Percentiles rank a stretch among this genome's conserved stretches.
phyloP scores from a whole-genome alignment of 1,139 yeast genomes.

The Sugiyamaella sp. region DNA sequence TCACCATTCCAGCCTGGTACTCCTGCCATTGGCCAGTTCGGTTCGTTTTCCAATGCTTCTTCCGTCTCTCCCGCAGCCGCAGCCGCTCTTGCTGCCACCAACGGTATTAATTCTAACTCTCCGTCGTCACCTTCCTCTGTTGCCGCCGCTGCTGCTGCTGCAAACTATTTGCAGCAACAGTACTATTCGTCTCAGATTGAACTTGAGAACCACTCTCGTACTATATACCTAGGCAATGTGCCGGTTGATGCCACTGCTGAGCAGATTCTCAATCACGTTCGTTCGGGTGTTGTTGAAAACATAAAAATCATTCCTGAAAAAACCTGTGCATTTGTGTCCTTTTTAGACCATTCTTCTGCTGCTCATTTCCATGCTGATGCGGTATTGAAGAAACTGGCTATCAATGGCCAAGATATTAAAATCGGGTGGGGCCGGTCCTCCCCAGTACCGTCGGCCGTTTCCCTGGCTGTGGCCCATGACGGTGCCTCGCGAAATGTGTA shows the following conservation, averaged over 20 bases:
- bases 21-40: constrained; percentile 39
- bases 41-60: constrained; percentile 40
- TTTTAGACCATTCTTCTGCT: constrained; percentile 51
- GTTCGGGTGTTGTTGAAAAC: constrained; percentile 87
- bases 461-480: constrained; percentile 75
- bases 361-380: constrained; percentile 57
- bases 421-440: constrained; percentile 73
- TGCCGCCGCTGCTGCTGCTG: constrained; percentile 26
- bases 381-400: constrained; percentile 46
- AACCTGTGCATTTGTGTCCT: constrained; percentile 49
- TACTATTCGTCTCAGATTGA: constrained; percentile 28
- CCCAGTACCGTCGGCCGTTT: constrained; percentile 67
- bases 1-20: constrained; percentile 63
- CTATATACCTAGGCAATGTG: constrained; percentile 83
- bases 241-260: constrained; percentile 81
- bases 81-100: constrained; percentile 23
- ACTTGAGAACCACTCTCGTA: constrained; percentile 50
- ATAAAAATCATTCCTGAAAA: constrained; percentile 56
- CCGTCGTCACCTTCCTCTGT: constrained; percentile 19
- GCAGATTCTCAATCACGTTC: constrained; percentile 83
- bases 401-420: constrained; percentile 51
- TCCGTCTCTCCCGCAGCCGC: constrained; percentile 23
- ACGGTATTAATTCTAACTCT: constrained; percentile 9
- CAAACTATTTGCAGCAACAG: constrained; percentile 27
- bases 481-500: constrained; percentile 93